Evolutionary conservation across 1,284 basidiomycete genomes (phyloP).

Genomic region (Puccinia horiana): DNA sequence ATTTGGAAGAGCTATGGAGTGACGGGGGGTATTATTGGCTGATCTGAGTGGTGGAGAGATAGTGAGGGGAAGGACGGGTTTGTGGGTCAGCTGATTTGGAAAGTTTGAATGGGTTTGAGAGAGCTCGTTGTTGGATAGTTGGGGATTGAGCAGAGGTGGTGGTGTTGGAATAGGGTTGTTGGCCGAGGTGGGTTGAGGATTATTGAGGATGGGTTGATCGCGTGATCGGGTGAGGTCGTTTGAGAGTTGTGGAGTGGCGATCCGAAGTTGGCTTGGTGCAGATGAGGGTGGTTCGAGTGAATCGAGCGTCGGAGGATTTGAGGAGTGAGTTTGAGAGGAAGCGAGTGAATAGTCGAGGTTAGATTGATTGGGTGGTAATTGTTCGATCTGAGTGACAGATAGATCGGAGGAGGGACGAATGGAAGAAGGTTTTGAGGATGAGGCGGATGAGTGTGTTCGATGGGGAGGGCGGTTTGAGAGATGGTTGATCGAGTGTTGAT

Average conservation of each 20-base stretch:
- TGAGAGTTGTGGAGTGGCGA: neutral
- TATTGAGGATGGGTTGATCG: neutral
- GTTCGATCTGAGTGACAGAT: slow-evolving; percentile 1
- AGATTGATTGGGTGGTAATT: neutral
- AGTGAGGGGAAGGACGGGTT: neutral
- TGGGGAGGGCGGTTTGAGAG: neutral
- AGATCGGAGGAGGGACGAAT: neutral
- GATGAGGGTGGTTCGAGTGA: neutral
- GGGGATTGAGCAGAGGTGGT: neutral
- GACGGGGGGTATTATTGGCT: neutral
- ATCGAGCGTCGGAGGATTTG: neutral
- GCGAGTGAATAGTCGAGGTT: neutral
- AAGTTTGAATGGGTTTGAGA: neutral
- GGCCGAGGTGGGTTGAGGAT: neutral
- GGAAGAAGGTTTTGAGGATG: slow-evolving; percentile 9
- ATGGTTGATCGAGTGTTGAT: neutral
- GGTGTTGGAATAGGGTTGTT: neutral
- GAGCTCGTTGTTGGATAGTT: neutral
- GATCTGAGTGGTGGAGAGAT: slow-evolving; percentile 12
- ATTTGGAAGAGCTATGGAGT: neutral
- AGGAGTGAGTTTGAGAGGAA: neutral
- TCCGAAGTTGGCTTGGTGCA: neutral
- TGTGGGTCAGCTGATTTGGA: neutral
- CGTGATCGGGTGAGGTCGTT: slow-evolving; percentile 10
- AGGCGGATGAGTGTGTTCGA: neutral